Percentiles rank a stretch among this genome's conserved stretches.
Evolutionary conservation across 2,329 filamentous ascomycete species (phyloP).

Genomic region (Fusarium marasasianum): DNA sequence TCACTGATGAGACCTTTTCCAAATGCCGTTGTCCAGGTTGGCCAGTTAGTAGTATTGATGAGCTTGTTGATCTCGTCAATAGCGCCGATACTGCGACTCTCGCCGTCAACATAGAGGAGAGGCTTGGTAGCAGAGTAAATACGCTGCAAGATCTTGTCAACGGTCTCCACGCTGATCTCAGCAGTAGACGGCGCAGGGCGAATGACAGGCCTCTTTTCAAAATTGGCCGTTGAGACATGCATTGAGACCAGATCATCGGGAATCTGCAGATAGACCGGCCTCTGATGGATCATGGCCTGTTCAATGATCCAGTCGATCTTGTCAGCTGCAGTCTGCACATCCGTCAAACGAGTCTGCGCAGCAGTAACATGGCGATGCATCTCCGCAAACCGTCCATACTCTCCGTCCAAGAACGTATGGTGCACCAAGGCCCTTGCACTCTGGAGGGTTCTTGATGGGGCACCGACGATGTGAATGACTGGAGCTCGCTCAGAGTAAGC

Average conservation of each 20-base stretch:
- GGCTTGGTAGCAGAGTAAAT: constrained; percentile 11
- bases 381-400: constrained; percentile 4
- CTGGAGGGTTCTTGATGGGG: background rate
- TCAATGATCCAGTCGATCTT: constrained; percentile 16
- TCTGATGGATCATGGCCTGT: background rate
- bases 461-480: constrained; percentile 4
- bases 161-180: background rate
- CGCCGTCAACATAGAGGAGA: constrained; percentile 2
- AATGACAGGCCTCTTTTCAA: background rate
- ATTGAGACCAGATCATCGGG: constrained; percentile 9
- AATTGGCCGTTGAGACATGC: background rate
- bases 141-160: background rate
- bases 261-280: constrained; percentile 12
- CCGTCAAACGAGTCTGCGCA: constrained; percentile 2
- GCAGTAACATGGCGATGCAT: constrained; percentile 16
- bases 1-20: constrained; percentile 5
- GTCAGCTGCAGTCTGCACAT: background rate
- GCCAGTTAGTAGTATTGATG: background rate
- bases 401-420: constrained; percentile 9
- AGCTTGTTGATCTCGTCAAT: background rate
- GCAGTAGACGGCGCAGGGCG: background rate
- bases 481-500: constrained; percentile 9
- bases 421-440: background rate
- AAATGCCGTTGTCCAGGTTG: constrained; percentile 12
- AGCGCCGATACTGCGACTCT: background rate